These are phyloP conservation scores for Myriosclerotinia curreyana DNA, from an alignment of 2,329 filamentous ascomycete genomes.

Conservation along the genomic window DNA sequence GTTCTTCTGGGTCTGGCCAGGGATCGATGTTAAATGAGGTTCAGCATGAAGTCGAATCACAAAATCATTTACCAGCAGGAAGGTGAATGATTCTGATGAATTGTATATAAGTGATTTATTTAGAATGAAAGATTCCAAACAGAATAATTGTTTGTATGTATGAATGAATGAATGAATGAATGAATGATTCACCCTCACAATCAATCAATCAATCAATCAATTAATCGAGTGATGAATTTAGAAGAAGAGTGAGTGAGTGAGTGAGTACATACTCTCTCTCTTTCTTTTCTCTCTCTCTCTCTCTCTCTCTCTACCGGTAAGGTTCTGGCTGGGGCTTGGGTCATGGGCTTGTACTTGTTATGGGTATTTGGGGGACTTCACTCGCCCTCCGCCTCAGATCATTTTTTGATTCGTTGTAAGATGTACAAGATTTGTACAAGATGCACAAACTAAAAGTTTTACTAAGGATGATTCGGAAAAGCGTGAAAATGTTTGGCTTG, in stretches of 20 bases:
- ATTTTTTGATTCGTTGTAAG: slow-evolving; percentile 14
- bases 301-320: no score
- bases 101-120: no score
- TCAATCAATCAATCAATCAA: no score
- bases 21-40: slow-evolving; percentile 13
- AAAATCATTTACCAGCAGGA: slow-evolving; percentile 6
- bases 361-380: slow-evolving; percentile 15
- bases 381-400: slow-evolving; percentile 13
- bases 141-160: no score
- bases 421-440: not conserved
- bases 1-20: slow-evolving; percentile 18
- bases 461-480: slow-evolving; percentile 11
- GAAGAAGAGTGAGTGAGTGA: slow-evolving; percentile 17
- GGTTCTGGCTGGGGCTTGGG: slow-evolving; percentile 12
- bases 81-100: slow-evolving; percentile 13
- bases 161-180: slow-evolving; percentile 9
- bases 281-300: no score
- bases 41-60: slow-evolving; percentile 23
- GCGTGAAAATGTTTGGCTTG: slow-evolving; percentile 4
- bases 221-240: slow-evolving; percentile 11
- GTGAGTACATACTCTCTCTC: no score
- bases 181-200: slow-evolving; percentile 10
- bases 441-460: slow-evolving; percentile 8
- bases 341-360: slow-evolving; percentile 2
- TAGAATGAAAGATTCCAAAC: no score